Conservation (phyloP, 768 basidiomycete species). For the Nevesoporus exiguus region DNA sequence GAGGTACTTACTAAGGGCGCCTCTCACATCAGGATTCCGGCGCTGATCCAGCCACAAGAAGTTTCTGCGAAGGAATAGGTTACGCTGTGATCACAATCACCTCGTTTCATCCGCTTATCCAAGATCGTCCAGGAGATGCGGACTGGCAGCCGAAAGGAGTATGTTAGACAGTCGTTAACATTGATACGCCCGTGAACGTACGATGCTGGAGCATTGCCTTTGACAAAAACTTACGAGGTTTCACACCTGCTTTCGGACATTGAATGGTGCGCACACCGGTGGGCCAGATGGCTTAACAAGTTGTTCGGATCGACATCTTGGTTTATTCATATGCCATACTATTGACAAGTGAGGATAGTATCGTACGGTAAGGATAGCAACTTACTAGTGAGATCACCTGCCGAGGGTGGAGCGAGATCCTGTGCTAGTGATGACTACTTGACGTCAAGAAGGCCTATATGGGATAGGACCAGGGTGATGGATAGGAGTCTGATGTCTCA, state of each 20-base stretch:
- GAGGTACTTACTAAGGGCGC: neutral
- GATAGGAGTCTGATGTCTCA: neutral
- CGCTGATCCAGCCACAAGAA: neutral
- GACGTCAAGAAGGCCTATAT: too few relatives aligned
- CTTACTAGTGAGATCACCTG: neutral
- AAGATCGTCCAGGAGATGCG: neutral
- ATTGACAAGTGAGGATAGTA: too few relatives aligned
- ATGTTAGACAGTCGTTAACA: neutral
- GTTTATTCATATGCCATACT: too few relatives aligned
- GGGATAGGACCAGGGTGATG: neutral
- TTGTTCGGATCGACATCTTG: neutral
- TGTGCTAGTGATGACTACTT: too few relatives aligned
- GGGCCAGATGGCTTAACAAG: neutral
- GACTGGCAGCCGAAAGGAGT: neutral
- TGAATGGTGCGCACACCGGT: too few relatives aligned
- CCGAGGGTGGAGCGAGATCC: neutral
- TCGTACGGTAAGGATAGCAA: neutral
- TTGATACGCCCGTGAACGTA: neutral
- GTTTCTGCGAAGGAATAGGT: neutral
- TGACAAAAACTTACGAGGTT: neutral
- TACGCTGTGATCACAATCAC: neutral
- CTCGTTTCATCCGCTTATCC: conserved; percentile 1
- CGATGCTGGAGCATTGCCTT: neutral
- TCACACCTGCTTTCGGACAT: neutral
- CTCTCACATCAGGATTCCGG: neutral